phyloP scores from a whole-genome alignment of 2,329 filamentous ascomycete genomes.

The Incumbomyces delicatus region DNA sequence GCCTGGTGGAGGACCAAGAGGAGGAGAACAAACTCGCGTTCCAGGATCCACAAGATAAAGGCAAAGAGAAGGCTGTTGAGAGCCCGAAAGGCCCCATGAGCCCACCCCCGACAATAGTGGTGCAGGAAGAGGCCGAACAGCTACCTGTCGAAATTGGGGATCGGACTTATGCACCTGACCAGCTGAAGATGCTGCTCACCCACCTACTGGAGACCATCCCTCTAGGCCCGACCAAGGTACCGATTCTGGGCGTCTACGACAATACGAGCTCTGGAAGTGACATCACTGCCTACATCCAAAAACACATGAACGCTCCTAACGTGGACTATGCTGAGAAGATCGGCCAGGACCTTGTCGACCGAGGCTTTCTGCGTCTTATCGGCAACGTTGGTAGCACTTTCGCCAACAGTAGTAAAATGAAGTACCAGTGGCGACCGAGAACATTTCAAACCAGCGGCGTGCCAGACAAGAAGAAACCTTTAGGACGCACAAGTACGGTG shows the following conservation, averaged over 20 bases:
- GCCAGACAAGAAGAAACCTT: conserved; percentile 70
- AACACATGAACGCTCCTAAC: conserved; percentile 71
- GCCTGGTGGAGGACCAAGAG: conserved; percentile 88
- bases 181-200: conserved; percentile 79
- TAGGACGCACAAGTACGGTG: conserved; percentile 66
- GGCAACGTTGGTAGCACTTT: conserved; percentile 93
- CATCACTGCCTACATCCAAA: conserved; percentile 91
- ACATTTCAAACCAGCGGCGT: conserved; percentile 80
- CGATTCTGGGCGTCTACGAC: conserved; percentile 86
- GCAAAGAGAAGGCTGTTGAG: conserved; percentile 33
- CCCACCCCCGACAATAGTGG: conserved; percentile 65
- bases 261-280: conserved; percentile 88
- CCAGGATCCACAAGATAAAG: conserved; percentile 59
- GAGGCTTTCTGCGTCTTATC: conserved; percentile 79
- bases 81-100: conserved; percentile 51
- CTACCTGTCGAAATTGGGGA: conserved; percentile 86
- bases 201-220: conserved; percentile 83
- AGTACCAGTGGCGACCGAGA: conserved; percentile 93
- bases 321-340: conserved; percentile 89
- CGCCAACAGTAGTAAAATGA: conserved; percentile 93
- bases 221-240: conserved; percentile 84
- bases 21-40: conserved; percentile 98
- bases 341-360: conserved; percentile 79
- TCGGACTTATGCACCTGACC: conserved; percentile 70
- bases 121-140: conserved; percentile 62